Base-by-base conservation (phyloP, 257 asterid genomes). In the Solanum stenotomum region DNA sequence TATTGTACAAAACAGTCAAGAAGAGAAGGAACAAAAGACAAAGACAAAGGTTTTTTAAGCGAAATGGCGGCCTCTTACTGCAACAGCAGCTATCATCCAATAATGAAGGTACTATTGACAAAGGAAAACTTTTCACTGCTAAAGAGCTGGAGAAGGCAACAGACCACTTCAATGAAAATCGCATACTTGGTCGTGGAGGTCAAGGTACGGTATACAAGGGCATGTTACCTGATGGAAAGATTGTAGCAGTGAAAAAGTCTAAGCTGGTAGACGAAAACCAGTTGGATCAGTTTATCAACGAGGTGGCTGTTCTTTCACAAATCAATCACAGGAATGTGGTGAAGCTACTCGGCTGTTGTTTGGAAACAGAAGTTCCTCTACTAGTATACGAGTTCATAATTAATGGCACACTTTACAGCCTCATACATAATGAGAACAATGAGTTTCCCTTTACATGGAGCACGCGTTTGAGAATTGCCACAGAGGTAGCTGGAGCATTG, bases 71-170 rank as follows among this genome's bases (percentile, higher is more conserved):
- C 27, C 84, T 89, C 35, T 85, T 89, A 33, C 18, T 89, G 7
- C 88, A 89, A 79, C 86, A 87, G 29, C 90, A 90, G 38, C 31
- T 90, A 38, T 52, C 83, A 8, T 40, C 77, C 87, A 67, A 88
- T 7, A 67, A 88, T 7, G 90, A 90, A 16, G 56, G 65, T 10
- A 65, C 88, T 29, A 85, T 90, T 31, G 86, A 87, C 27, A 90
- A 71, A 25, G 87, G 85, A 13, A 85, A 83, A 33, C 67, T 90
- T 52, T 90, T 90, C 74, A 90, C 87, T 22, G 87, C 89, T 33
- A 88, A 22, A 13, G 90, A 90, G 61, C 31, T 90, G 87, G 77
- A 89, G 49, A 87, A 76, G 63, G 90, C 91, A 65, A 89, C 87
- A 63, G 85, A 89, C 14, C 22, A 23, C 87, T 87, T 87, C 89